These are phyloP conservation scores for Apocynum venetum DNA, from an alignment of 257 asterid genomes.

Conservation along the genomic window DNA sequence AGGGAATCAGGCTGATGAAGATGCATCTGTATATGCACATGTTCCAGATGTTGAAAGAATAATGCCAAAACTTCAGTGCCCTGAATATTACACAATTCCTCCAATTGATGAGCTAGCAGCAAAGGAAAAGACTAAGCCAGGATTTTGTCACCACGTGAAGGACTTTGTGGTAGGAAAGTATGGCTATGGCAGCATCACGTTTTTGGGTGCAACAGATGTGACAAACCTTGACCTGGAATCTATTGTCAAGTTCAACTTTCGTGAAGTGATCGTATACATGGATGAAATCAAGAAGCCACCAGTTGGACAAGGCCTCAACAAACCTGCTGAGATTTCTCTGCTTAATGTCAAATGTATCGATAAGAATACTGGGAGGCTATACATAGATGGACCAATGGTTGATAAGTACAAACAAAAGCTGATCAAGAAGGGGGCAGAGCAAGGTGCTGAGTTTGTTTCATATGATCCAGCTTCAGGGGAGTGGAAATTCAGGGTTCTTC, in stretches of 20 bases:
- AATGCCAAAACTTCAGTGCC: constrained; percentile 22
- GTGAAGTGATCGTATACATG: constrained; percentile 61
- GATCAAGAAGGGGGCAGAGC: constrained; percentile 58
- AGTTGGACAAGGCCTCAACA: constrained; percentile 77
- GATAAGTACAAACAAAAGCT: constrained; percentile 60
- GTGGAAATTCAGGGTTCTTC: constrained; percentile 73
- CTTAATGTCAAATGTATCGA: constrained; percentile 68
- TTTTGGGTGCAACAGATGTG: constrained; percentile 80
- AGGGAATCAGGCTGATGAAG: background rate
- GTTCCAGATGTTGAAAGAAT: constrained; percentile 18
- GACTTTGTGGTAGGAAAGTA: constrained; percentile 73
- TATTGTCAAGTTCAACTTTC: constrained; percentile 51
- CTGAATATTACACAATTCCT: constrained; percentile 30
- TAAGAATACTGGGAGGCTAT: constrained; percentile 51
- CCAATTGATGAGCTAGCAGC: constrained; percentile 32
- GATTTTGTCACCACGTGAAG: constrained; percentile 61
- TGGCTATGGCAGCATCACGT: constrained; percentile 75
- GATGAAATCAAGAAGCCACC: constrained; percentile 78
- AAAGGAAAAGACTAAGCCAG: constrained; percentile 73
- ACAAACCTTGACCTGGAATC: constrained; percentile 75
- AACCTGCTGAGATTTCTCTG: constrained; percentile 76
- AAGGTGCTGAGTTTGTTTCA: constrained; percentile 74
- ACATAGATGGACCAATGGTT: constrained; percentile 55
- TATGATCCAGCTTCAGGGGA: constrained; percentile 67
- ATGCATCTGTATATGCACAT: background rate